Conservation (phyloP, 202 grass and related monocot species). For the Panicum virgatum region DNA sequence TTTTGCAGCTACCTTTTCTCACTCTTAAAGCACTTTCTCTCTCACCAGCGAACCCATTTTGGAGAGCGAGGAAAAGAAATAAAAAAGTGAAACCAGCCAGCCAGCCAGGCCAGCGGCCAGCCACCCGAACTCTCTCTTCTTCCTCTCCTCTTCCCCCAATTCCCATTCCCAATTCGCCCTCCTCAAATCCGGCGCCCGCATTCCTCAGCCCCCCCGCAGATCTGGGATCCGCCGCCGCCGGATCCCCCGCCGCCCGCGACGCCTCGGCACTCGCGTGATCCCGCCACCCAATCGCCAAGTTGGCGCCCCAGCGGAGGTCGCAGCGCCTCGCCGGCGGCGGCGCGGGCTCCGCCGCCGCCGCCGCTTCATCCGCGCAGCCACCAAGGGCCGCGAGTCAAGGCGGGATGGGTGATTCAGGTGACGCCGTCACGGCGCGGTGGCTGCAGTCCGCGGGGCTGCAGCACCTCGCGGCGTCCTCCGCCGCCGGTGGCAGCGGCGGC, state of each 20-base stretch:
- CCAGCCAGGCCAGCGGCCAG: not conserved
- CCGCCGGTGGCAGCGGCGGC: slow-evolving; percentile 32
- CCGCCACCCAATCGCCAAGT: slow-evolving; percentile 42
- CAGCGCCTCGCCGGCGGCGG: slow-evolving; percentile 90
- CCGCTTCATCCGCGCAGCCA: slow-evolving; percentile 29
- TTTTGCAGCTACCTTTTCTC: slow-evolving; percentile 12
- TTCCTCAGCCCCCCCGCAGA: slow-evolving; percentile 37
- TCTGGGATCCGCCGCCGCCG: slow-evolving; percentile 36
- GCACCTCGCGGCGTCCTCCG: slow-evolving; percentile 74
- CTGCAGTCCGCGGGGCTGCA: slow-evolving; percentile 96
- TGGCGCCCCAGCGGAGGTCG: slow-evolving; percentile 97
- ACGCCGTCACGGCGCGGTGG: slow-evolving; percentile 96
- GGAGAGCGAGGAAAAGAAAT: not conserved
- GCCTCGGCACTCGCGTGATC: slow-evolving; percentile 33
- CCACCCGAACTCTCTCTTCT: not conserved
- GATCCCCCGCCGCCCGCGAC: not conserved
- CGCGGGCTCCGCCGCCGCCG: slow-evolving; percentile 46
- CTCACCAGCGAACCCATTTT: slow-evolving; percentile 11
- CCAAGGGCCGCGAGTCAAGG: slow-evolving; percentile 32
- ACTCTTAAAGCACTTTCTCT: not conserved
- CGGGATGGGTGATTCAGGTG: slow-evolving; percentile 60
- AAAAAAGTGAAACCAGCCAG: slow-evolving; percentile 8
- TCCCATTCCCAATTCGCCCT: slow-evolving; percentile 26
- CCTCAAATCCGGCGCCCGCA: slow-evolving; percentile 48
- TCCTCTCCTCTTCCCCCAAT: not conserved